Percentiles rank a stretch among this genome's conserved stretches.
Evolutionary conservation across 2,329 filamentous ascomycete species (phyloP).

Genomic region (Penicillium sp.): DNA sequence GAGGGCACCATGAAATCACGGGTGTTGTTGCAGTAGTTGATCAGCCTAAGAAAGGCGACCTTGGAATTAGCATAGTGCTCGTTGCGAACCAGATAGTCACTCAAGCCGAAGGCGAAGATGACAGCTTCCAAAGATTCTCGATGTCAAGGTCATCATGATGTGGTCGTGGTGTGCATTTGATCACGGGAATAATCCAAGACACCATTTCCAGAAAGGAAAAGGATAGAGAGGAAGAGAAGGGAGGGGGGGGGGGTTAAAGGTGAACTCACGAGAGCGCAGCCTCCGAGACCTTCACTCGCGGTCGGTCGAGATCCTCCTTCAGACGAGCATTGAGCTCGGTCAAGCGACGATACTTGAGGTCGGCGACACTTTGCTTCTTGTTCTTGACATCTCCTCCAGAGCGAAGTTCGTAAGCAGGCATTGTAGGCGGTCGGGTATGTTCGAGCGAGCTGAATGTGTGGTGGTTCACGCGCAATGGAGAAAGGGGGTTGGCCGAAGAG

Average conservation of each 20-base stretch:
- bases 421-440: slow-evolving; percentile 28
- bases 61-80: too few species aligned
- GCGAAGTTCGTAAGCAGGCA: slow-evolving; percentile 61
- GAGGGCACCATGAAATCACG: slow-evolving; percentile 99
- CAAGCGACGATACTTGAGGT: slow-evolving; percentile 90
- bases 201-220: background rate
- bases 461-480: slow-evolving; percentile 9
- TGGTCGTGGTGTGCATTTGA: background rate
- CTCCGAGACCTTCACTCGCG: slow-evolving; percentile 91
- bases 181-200: background rate
- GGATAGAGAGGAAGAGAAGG: slow-evolving; percentile 1
- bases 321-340: slow-evolving; percentile 95
- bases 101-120: too few species aligned
- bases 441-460: slow-evolving; percentile 2
- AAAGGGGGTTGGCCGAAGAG: slow-evolving; percentile 12
- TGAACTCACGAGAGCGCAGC: slow-evolving; percentile 71
- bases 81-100: too few species aligned
- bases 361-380: slow-evolving; percentile 99
- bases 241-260: slow-evolving; percentile 1
- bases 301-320: slow-evolving; percentile 90
- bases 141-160: background rate
- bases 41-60: slow-evolving; percentile 58
- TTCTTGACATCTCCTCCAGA: slow-evolving; percentile 64
- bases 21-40: slow-evolving; percentile 95
- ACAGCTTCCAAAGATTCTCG: too few species aligned